Conservation (phyloP, 2,329 filamentous ascomycete genomes). For the Xylariales sp. region DNA sequence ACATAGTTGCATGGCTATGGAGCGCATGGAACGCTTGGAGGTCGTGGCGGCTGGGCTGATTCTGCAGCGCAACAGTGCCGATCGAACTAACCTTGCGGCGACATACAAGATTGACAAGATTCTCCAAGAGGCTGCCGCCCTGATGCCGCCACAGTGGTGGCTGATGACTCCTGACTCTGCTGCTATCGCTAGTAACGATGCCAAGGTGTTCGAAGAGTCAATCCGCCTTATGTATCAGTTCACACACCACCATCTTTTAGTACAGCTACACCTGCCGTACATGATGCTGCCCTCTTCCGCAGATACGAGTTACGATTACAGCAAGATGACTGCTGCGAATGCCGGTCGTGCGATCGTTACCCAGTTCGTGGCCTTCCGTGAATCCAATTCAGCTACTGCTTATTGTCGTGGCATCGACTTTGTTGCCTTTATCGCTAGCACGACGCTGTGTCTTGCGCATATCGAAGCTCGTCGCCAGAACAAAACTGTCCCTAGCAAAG, state of each 20-base stretch:
- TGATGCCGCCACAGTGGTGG: slow-evolving; percentile 37
- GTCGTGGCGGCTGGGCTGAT: slow-evolving; percentile 30
- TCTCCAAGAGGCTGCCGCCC: slow-evolving; percentile 27
- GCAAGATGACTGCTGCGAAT: slow-evolving; percentile 33
- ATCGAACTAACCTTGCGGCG: slow-evolving; percentile 17
- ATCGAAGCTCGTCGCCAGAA: slow-evolving; percentile 22
- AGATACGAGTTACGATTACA: slow-evolving; percentile 31
- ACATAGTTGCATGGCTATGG: slow-evolving; percentile 16
- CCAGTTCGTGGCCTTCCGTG: slow-evolving; percentile 34
- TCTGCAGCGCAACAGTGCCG: slow-evolving; percentile 30
- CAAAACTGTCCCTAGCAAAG: neutral
- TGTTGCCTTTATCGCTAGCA: slow-evolving; percentile 34
- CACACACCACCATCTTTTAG: slow-evolving; percentile 36
- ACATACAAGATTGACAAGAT: slow-evolving; percentile 29
- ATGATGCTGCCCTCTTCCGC: slow-evolving; percentile 27
- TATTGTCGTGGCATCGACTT: slow-evolving; percentile 41
- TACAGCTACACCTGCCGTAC: slow-evolving; percentile 41
- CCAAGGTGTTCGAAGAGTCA: slow-evolving; percentile 24
- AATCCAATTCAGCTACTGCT: slow-evolving; percentile 20
- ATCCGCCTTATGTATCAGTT: slow-evolving; percentile 37
- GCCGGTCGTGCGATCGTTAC: slow-evolving; percentile 38
- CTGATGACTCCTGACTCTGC: slow-evolving; percentile 18
- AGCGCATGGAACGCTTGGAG: slow-evolving; percentile 31
- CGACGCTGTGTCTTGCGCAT: slow-evolving; percentile 36
- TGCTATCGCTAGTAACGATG: slow-evolving; percentile 11